Conservation (phyloP, 768 basidiomycete species). For the Pleurotus citrinopileatus region DNA sequence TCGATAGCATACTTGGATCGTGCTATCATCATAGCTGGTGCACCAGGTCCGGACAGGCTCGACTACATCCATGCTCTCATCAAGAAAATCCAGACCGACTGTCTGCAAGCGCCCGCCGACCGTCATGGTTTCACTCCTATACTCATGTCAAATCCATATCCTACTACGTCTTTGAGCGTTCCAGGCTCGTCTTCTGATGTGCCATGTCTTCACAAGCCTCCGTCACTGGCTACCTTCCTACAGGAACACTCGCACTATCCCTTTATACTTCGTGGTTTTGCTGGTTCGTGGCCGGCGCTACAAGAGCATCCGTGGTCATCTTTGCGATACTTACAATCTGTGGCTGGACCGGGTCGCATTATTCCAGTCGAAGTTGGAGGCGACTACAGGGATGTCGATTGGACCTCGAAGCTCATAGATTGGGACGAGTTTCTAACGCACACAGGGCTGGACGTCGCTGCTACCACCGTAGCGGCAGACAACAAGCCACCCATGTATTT, state of each 20-base stretch:
- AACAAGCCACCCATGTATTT: conserved; percentile 55
- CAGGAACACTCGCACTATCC: conserved; percentile 43
- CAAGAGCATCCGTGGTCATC: conserved; percentile 68
- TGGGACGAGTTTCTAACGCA: conserved; percentile 75
- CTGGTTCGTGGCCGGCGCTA: conserved; percentile 77
- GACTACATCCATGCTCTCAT: conserved; percentile 68
- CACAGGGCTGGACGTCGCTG: conserved; percentile 30
- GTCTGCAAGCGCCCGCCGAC: conserved; percentile 14
- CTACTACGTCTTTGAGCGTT: conserved; percentile 19
- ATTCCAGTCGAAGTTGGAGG: conserved; percentile 42
- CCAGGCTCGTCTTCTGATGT: conserved; percentile 24
- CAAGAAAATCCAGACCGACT: conserved; percentile 46
- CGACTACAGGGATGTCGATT: conserved; percentile 33
- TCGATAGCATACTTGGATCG: conserved; percentile 68
- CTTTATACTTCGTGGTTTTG: conserved; percentile 70
- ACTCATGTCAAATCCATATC: conserved; percentile 11
- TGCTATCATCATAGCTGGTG: conserved; percentile 83
- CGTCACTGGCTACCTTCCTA: conserved; percentile 59
- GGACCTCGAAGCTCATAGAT: conserved; percentile 76
- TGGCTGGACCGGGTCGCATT: conserved; percentile 77
- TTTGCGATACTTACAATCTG: conserved; percentile 60
- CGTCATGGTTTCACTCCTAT: conserved; percentile 2
- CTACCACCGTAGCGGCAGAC: conserved; percentile 19
- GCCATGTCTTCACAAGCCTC: conserved; percentile 41
- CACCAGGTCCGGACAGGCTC: conserved; percentile 56